phyloP scores from a whole-genome alignment of 148 eudicot genomes.

The Vaccinium vitisidaea region DNA sequence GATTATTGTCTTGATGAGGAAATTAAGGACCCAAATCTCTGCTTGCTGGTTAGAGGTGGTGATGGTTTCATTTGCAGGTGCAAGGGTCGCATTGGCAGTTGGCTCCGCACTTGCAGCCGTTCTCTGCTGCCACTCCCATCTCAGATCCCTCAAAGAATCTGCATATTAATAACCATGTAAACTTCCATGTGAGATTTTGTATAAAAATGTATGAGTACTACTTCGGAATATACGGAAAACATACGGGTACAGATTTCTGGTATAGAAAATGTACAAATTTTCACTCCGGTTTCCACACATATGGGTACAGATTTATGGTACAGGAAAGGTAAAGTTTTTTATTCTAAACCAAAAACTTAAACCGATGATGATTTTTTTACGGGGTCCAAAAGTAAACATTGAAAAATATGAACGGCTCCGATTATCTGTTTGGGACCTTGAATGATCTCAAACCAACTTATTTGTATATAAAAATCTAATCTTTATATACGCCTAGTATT shows the following conservation, averaged over 20 bases:
- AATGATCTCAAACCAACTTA: too few species aligned
- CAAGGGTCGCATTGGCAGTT: conserved; percentile 78
- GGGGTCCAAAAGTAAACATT: too few species aligned
- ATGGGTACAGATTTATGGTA: too few species aligned
- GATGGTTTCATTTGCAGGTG: conserved; percentile 56
- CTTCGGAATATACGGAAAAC: background rate
- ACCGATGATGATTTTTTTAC: too few species aligned
- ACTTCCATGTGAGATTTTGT: background rate
- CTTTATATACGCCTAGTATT: too few species aligned
- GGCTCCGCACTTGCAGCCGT: conserved; percentile 76
- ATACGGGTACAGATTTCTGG: too few species aligned
- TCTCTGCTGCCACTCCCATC: conserved; percentile 51
- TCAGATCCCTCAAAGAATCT: conserved; percentile 41
- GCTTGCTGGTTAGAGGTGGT: background rate
- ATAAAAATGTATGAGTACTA: background rate
- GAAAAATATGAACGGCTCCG: too few species aligned
- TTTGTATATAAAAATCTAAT: too few species aligned
- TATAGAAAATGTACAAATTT: background rate
- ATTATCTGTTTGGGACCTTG: too few species aligned
- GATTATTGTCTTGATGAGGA: background rate
- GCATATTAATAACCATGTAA: background rate
- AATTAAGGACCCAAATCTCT: background rate
- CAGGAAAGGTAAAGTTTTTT: too few species aligned
- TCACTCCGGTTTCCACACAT: too few species aligned
- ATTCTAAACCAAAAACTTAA: too few species aligned